A percentile compares a stretch with the other conserved stretches of the same genome.
phyloP scores from a whole-genome alignment of 2,329 filamentous ascomycete genomes.

The Thermothelomyces thermophilus region DNA sequence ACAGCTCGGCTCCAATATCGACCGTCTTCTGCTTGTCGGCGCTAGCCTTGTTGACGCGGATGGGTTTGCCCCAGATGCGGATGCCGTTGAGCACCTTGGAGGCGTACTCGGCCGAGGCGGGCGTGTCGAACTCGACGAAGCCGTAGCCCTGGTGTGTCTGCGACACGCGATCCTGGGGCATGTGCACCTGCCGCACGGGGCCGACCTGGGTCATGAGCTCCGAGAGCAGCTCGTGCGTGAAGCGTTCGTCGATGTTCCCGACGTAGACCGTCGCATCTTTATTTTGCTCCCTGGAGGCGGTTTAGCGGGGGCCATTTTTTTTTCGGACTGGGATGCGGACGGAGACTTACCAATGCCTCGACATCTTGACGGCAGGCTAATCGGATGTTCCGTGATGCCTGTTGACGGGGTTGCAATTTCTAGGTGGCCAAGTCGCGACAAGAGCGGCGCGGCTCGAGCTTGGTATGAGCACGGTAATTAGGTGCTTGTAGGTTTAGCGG shows the following conservation, averaged over 20 bases:
- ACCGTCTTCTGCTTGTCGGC: conserved; percentile 92
- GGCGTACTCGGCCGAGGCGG: conserved; percentile 94
- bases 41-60: conserved; percentile 87
- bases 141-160: conserved; percentile 96
- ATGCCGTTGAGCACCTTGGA: conserved; percentile 95
- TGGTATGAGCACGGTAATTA: too few relatives aligned
- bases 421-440: neutral
- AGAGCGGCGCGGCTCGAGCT: neutral
- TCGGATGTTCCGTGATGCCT: neutral
- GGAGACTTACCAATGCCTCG: conserved; percentile 28
- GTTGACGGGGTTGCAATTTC: neutral
- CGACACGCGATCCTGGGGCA: conserved; percentile 96
- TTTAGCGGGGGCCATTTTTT: neutral
- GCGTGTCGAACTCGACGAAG: conserved; percentile 96
- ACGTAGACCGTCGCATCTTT: conserved; percentile 98
- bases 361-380: conserved; percentile 19
- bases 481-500: neutral
- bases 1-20: conserved; percentile 93
- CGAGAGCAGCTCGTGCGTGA: conserved; percentile 84
- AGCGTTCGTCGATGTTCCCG: conserved; percentile 96
- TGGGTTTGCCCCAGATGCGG: conserved; percentile 84
- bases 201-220: conserved; percentile 98
- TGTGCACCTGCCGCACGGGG: conserved; percentile 94
- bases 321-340: neutral
- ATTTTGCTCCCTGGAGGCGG: conserved; percentile 74